Conservation (phyloP, 2,329 filamentous ascomycete genomes). For the Epichloe typhina region DNA sequence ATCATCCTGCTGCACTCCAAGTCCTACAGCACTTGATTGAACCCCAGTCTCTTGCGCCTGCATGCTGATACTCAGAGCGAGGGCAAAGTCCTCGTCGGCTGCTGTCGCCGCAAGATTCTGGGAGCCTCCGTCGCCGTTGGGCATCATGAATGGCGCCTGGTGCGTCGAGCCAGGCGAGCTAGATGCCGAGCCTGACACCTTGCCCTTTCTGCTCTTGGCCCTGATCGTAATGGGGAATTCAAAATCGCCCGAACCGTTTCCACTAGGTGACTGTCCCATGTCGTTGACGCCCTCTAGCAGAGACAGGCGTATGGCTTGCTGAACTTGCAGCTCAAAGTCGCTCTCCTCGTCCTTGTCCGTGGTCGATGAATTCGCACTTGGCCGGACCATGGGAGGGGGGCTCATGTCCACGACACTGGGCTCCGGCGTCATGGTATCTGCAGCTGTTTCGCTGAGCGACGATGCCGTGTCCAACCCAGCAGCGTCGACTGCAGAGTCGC, state of each 20-base stretch:
- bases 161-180: constrained; percentile 22
- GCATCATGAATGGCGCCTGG: constrained; percentile 18
- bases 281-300: constrained; percentile 43
- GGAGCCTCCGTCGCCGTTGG: constrained; percentile 8
- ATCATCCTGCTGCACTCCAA: constrained; percentile 17
- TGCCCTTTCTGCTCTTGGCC: constrained; percentile 27
- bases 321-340: constrained; percentile 47
- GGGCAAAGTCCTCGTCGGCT: constrained; percentile 43
- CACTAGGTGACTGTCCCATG: constrained; percentile 29
- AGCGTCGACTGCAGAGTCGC: constrained; percentile 36
- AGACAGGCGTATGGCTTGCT: constrained; percentile 49
- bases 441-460: constrained; percentile 27
- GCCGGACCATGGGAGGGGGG: constrained; percentile 14
- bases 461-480: constrained; percentile 30
- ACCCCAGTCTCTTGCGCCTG: constrained; percentile 32
- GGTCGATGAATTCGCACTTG: neutral
- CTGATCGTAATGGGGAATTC: constrained; percentile 40
- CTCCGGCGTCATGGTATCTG: constrained; percentile 41
- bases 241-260: constrained; percentile 33
- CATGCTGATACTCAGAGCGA: constrained; percentile 47
- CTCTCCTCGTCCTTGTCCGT: constrained; percentile 25
- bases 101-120: constrained; percentile 1
- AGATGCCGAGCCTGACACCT: constrained; percentile 18
- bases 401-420: constrained; percentile 33
- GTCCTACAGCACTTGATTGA: neutral